Evolutionary conservation across 2,329 filamentous ascomycete species (phyloP).

Genomic region (Fusarium pseudoanthophilum): DNA sequence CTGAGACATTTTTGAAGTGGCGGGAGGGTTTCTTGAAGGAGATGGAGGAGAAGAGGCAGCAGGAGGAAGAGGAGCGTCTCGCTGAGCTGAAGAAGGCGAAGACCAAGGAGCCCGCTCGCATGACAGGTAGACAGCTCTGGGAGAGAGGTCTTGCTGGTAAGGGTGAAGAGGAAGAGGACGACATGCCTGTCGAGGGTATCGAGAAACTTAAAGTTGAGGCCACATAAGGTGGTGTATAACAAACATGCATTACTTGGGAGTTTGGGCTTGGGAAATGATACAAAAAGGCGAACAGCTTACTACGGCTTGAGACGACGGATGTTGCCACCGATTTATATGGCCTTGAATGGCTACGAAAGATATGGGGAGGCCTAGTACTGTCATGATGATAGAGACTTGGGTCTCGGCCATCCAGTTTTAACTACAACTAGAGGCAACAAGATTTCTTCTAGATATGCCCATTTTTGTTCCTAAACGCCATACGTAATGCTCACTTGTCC

Average conservation of each 20-base stretch:
- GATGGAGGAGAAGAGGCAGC: constrained; percentile 77
- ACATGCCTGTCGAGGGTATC: constrained; percentile 69
- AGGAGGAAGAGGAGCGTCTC: constrained; percentile 78
- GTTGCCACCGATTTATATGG: constrained; percentile 6
- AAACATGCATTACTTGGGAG: constrained; percentile 43
- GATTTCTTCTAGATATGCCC: constrained; percentile 36
- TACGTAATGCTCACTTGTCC: constrained; percentile 37
- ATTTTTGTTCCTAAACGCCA: constrained; percentile 43
- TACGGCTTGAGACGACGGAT: constrained; percentile 20
- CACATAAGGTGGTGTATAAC: constrained; percentile 17
- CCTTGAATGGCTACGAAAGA: background rate
- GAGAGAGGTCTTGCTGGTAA: constrained; percentile 77
- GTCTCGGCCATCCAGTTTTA: constrained; percentile 28
- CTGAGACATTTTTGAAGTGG: constrained; percentile 87
- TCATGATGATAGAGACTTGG: constrained; percentile 34
- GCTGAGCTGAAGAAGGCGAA: constrained; percentile 85
- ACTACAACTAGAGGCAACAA: constrained; percentile 36
- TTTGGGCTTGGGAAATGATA: constrained; percentile 40
- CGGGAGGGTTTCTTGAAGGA: constrained; percentile 80
- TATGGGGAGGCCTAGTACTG: background rate
- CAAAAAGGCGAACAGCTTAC: constrained; percentile 23
- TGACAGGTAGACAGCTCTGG: constrained; percentile 82
- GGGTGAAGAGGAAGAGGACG: constrained; percentile 73
- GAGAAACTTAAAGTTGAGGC: constrained; percentile 78
- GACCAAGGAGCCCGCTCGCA: constrained; percentile 76